phyloP scores from a whole-genome alignment of 495 filamentous ascomycete species.

The Letharia lupina region DNA sequence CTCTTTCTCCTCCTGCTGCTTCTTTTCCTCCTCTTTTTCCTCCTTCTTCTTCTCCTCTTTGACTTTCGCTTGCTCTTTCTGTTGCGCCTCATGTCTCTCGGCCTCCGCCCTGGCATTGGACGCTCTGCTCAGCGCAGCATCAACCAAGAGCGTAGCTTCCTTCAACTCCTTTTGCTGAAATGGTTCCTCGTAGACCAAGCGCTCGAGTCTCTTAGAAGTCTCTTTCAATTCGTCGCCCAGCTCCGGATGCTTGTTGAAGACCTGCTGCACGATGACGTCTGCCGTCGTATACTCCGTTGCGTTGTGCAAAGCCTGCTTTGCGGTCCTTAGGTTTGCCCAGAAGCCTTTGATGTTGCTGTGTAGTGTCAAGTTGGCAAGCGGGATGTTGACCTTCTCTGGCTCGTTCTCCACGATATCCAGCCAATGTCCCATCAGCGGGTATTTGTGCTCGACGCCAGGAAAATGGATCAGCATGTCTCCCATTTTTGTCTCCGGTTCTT shows the following conservation, averaged over 20 bases:
- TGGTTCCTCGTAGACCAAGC: slow-evolving; percentile 2
- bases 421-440: slow-evolving; percentile 11
- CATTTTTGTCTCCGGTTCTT: not conserved
- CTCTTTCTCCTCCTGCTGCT: not conserved
- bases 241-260: not conserved
- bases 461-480: slow-evolving; percentile 12
- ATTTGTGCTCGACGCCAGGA: slow-evolving; percentile 3
- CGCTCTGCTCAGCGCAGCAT: not conserved
- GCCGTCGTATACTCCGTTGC: not conserved
- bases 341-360: slow-evolving; percentile 12
- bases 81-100: not conserved
- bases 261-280: not conserved
- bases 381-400: slow-evolving; percentile 10
- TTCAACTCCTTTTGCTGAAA: slow-evolving; percentile 2
- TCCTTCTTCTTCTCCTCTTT: not conserved
- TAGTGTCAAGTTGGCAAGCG: not conserved
- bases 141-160: slow-evolving; percentile 1
- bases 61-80: not conserved
- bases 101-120: not conserved
- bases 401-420: slow-evolving; percentile 12
- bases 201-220: not conserved
- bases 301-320: not conserved
- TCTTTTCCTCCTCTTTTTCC: not conserved
- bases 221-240: not conserved
- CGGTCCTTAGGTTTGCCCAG: slow-evolving; percentile 13